phyloP scores from a whole-genome alignment of 371 early-diverging fungal genomes.

The Chytridium lagenaria region DNA sequence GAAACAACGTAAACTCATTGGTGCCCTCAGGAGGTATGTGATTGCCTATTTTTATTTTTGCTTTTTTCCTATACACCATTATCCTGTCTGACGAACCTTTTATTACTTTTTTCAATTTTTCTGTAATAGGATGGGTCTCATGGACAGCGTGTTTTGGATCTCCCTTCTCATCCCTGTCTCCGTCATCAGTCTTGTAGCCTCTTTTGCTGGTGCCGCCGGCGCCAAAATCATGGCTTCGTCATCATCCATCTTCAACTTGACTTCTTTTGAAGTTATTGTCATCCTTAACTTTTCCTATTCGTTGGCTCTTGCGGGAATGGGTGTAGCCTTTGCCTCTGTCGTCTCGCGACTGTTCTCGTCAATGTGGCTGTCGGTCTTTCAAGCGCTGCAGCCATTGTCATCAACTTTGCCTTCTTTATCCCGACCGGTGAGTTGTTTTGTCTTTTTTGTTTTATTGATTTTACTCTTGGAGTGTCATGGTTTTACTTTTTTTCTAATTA shows the following conservation, averaged over 20 bases:
- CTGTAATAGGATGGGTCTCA: constrained; percentile 37
- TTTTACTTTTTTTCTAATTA: neutral
- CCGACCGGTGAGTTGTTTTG: neutral
- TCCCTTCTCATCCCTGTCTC: constrained; percentile 26
- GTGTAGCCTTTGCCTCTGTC: constrained; percentile 16
- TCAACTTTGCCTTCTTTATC: constrained; percentile 24
- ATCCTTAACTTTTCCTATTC: constrained; percentile 31
- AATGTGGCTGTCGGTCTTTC: constrained; percentile 31
- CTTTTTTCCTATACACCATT: neutral
- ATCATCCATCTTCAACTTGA: constrained; percentile 1
- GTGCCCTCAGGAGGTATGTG: constrained; percentile 32
- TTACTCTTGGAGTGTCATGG: neutral
- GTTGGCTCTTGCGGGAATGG: constrained; percentile 27
- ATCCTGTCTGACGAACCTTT: neutral
- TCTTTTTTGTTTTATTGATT: constrained; percentile 13
- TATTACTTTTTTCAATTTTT: neutral
- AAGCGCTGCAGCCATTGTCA: constrained; percentile 16
- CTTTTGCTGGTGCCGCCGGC: constrained; percentile 20
- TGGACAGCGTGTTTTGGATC: constrained; percentile 36
- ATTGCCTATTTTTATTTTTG: neutral
- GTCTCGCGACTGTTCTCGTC: constrained; percentile 28
- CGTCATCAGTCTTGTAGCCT: constrained; percentile 13
- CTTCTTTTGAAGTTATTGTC: constrained; percentile 31
- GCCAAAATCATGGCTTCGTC: constrained; percentile 10
- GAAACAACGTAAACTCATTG: constrained; percentile 35